phyloP scores from a whole-genome alignment of 1,284 basidiomycete genomes.

The Ceratobasidium sp. region DNA sequence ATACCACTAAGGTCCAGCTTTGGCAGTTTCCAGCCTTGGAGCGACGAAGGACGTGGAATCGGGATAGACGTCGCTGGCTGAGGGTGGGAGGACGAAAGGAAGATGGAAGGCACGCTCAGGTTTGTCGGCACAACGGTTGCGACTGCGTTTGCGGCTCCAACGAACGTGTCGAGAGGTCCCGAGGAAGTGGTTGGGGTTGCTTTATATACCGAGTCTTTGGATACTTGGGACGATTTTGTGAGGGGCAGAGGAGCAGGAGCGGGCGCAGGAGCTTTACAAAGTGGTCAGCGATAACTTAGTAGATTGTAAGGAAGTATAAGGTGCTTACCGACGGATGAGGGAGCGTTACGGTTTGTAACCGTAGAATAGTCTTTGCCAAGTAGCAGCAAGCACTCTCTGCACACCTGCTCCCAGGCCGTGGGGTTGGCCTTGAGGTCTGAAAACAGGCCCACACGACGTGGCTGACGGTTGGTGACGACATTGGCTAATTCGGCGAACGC shows the following conservation, averaged over 20 bases:
- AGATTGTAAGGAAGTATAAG: neutral
- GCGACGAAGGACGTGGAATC: neutral
- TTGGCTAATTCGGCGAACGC: conserved; percentile 43
- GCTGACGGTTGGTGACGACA: conserved; percentile 26
- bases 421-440: conserved; percentile 47
- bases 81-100: conserved; percentile 43
- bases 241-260: conserved; percentile 10
- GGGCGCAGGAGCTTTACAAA: conserved; percentile 1
- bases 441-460: conserved; percentile 41
- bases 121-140: conserved; percentile 39
- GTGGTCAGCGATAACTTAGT: neutral
- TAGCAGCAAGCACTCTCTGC: conserved; percentile 47
- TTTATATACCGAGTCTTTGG: conserved; percentile 26
- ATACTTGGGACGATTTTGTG: conserved; percentile 6
- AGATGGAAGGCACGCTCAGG: conserved; percentile 44
- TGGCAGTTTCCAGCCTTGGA: conserved; percentile 24
- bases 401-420: conserved; percentile 47
- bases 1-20: conserved; percentile 14
- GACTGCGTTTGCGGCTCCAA: conserved; percentile 39
- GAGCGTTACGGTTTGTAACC: conserved; percentile 41
- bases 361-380: conserved; percentile 49
- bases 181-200: neutral
- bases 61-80: conserved; percentile 5
- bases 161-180: conserved; percentile 28
- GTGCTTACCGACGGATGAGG: neutral